Base-by-base conservation (phyloP, 495 filamentous ascomycete species). In the Daldinia grandis region DNA sequence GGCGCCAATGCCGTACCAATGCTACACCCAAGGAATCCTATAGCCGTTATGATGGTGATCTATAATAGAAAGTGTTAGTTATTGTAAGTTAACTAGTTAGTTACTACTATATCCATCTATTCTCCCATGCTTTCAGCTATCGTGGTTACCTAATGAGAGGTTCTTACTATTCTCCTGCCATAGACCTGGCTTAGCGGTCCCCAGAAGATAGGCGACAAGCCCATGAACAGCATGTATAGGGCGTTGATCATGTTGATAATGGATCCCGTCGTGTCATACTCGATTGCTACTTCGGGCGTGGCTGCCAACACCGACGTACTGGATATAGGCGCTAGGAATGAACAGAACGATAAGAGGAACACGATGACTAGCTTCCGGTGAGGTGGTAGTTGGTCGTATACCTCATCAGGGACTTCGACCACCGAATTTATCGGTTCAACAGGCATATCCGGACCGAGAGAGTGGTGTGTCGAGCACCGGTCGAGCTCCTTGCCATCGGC, bases 161-260 rank as follows among this genome's bases (percentile, higher is more conserved):
- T 31, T 5, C 86, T 77, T 72, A 91, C 88, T 72, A 81, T 80
- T 75, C 86, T 81, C 63, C 89, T 79, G 15, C 89, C 90, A 68
- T 87, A 92, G 1, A 91, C 88, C 71, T 90, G 86, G 57, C 86
- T 88, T 68, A 92, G 74, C 4, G 90, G 89, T 0, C 90, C 90
- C 86, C 88, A 92, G 56, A 92, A 81, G 4, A 86, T 83, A 4
- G 90, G 87, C 44, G 85, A 85, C 1, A 93, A 56, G 0, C 90
- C 91, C 90, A 92, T 92, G 68, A 88, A 88, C 0, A 89, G 69
- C 79, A 92, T 79, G 68, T 91, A 92, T 24, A 91, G 64, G 2
- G 90, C 90, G 79, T 92, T 93, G 66, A 84, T 86, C 19, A 91
- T 77, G 69, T 92, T 90, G 74, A 93, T 85, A 44, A 92, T 84